Conservation (phyloP, 2,329 filamentous ascomycete genomes). For the Metarhizium guizhouense region DNA sequence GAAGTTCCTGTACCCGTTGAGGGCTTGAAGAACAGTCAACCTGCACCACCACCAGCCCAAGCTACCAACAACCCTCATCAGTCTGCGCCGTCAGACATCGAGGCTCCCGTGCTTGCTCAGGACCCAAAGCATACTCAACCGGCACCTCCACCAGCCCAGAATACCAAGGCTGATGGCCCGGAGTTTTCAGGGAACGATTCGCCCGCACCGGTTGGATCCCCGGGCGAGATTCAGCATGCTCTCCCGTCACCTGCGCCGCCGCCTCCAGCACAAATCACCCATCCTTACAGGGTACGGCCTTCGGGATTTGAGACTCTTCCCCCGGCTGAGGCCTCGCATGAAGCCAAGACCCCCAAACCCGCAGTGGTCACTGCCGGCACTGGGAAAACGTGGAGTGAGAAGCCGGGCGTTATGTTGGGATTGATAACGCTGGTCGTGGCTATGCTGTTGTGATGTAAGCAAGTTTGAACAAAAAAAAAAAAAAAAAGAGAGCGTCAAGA, state of each 20-base stretch:
- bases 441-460: conserved; percentile 1
- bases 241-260: neutral
- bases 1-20: neutral
- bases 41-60: neutral
- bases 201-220: neutral
- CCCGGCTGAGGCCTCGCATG: neutral
- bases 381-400: neutral
- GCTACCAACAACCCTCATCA: neutral
- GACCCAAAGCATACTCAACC: neutral
- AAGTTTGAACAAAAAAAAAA: neutral
- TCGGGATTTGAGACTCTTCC: neutral
- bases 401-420: neutral
- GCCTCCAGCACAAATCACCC: neutral
- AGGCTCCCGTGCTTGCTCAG: neutral
- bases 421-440: neutral
- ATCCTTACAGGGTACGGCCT: neutral
- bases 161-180: neutral
- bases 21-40: neutral
- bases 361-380: conserved; percentile 3
- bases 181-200: neutral
- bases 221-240: neutral
- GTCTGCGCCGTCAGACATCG: neutral
- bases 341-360: neutral
- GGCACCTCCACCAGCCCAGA: neutral
- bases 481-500: neutral